A percentile compares a stretch with the other conserved stretches of the same genome.
Evolutionary conservation across 2,329 filamentous ascomycete genomes (phyloP).

Genomic region (Alternaria sp.): DNA sequence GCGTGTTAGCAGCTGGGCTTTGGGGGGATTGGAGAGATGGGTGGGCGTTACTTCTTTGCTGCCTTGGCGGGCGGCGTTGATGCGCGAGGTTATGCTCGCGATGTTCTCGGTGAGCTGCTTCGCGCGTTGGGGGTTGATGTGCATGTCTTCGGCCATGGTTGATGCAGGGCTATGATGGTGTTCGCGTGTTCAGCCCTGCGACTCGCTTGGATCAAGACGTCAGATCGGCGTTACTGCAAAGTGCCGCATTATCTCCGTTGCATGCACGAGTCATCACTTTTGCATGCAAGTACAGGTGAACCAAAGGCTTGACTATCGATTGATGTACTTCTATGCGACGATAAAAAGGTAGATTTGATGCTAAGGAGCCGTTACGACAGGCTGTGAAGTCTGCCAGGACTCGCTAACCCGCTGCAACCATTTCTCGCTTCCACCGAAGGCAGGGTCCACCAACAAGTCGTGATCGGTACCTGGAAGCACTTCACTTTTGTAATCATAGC

Average conservation of each 20-base stretch:
- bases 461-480: constrained; percentile 31
- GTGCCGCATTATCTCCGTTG: constrained; percentile 11
- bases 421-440: constrained; percentile 27
- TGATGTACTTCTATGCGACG: not conserved
- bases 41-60: constrained; percentile 34
- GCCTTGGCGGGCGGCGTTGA: constrained; percentile 48
- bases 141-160: constrained; percentile 48
- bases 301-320: not conserved
- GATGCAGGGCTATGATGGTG: constrained; percentile 13
- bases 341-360: not conserved
- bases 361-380: not conserved
- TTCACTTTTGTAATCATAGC: constrained; percentile 26
- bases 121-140: constrained; percentile 53
- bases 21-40: not conserved
- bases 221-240: constrained; percentile 16
- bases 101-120: constrained; percentile 56
- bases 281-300: not conserved
- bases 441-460: constrained; percentile 37
- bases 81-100: constrained; percentile 49
- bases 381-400: constrained; percentile 14
- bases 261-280: not conserved
- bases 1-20: not conserved
- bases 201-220: constrained; percentile 18
- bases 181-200: constrained; percentile 11
- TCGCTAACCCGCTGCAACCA: constrained; percentile 37